These are phyloP conservation scores for Coniferiporia weirii DNA, from an alignment of 1,284 basidiomycete species.

Conservation along the genomic window DNA sequence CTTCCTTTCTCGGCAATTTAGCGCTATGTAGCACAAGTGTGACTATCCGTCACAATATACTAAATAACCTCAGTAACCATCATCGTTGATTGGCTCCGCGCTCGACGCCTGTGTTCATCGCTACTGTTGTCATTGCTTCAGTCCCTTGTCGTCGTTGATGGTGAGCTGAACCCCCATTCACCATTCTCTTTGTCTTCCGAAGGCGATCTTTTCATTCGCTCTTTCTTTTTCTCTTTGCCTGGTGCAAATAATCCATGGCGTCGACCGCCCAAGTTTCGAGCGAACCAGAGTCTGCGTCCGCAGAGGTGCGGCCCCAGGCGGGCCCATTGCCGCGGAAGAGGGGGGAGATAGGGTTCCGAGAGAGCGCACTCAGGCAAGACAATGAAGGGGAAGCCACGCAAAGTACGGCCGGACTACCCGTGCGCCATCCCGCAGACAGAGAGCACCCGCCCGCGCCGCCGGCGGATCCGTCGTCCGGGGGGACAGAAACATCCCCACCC, in stretches of 20 bases:
- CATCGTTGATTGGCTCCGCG: constrained; percentile 54
- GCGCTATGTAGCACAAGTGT: neutral
- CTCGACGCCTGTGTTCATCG: constrained; percentile 65
- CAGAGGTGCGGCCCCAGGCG: constrained; percentile 40
- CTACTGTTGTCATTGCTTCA: constrained; percentile 38
- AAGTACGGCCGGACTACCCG: constrained; percentile 27
- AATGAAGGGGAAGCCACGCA: constrained; percentile 20
- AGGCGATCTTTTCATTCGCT: neutral
- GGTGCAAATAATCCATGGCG: constrained; percentile 20
- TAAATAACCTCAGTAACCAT: neutral
- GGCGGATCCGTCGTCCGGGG: constrained; percentile 21
- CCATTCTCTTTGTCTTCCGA: neutral
- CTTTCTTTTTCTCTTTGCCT: constrained; percentile 14
- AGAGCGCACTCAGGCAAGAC: constrained; percentile 32
- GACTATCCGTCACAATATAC: no score
- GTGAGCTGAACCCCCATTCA: neutral
- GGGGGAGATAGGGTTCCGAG: constrained; percentile 60
- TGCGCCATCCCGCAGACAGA: constrained; percentile 56
- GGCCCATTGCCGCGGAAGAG: constrained; percentile 57
- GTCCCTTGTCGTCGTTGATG: neutral
- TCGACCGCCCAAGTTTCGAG: constrained; percentile 20
- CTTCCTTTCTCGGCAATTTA: neutral
- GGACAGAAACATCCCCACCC: constrained; percentile 20
- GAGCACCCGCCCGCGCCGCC: constrained; percentile 23
- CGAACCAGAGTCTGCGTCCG: constrained; percentile 7